These are phyloP conservation scores for Pugionium cornutum DNA, from an alignment of 345 rosid genomes.

Conservation along the genomic window DNA sequence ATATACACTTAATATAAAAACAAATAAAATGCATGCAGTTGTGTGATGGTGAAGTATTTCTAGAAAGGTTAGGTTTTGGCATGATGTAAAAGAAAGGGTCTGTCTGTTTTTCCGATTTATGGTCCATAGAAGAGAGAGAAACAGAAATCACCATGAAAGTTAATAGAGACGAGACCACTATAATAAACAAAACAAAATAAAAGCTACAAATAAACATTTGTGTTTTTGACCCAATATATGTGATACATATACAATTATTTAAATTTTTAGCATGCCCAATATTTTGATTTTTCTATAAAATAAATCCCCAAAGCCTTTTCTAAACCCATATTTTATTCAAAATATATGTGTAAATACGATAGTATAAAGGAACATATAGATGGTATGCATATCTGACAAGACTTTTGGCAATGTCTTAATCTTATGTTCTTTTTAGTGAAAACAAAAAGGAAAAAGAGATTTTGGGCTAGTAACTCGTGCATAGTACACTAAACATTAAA, in stretches of 20 bases:
- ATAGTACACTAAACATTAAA: slow-evolving; percentile 33
- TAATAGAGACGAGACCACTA: not conserved
- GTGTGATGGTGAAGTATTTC: slow-evolving; percentile 46
- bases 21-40: slow-evolving; percentile 37
- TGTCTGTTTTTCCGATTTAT: slow-evolving; percentile 48
- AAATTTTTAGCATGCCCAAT: no score
- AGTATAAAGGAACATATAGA: no score
- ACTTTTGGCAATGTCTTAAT: slow-evolving; percentile 37
- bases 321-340: no score
- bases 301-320: no score
- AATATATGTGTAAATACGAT: no score
- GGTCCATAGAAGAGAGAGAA: not conserved
- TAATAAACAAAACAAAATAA: no score
- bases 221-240: no score
- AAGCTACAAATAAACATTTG: not conserved
- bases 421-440: slow-evolving; percentile 37
- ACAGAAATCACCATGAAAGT: slow-evolving; percentile 19
- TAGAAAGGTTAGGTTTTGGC: slow-evolving; percentile 55
- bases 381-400: not conserved
- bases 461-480: slow-evolving; percentile 39
- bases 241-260: no score
- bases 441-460: slow-evolving; percentile 38
- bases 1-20: no score
- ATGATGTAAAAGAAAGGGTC: slow-evolving; percentile 50
- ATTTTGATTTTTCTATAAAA: no score